phyloP scores from a whole-genome alignment of 176 grass and related monocot genomes.

The Zea luxurians region DNA sequence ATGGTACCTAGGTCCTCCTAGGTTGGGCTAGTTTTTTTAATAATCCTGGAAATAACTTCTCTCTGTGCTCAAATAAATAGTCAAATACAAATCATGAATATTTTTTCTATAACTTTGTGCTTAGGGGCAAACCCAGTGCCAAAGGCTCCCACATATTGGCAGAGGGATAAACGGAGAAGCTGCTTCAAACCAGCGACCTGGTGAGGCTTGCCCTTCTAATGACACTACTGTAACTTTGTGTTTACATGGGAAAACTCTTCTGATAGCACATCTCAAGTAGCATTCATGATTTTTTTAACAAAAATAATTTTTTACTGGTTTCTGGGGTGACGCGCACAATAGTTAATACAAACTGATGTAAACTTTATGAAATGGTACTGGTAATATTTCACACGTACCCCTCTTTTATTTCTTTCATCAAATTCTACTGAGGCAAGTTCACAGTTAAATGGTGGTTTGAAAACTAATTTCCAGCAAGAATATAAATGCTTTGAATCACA shows the following conservation, averaged over 20 bases:
- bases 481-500: not conserved
- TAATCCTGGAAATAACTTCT: not conserved
- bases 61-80: not conserved
- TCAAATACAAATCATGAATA: not conserved
- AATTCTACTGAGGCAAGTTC: not conserved
- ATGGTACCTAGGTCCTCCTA: not conserved
- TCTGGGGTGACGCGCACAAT: not conserved
- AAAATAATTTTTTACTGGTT: not conserved
- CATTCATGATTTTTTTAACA: not conserved
- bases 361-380: not conserved
- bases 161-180: too few species aligned
- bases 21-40: not conserved
- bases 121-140: not conserved
- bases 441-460: not conserved
- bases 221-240: too few species aligned
- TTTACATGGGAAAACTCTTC: not conserved
- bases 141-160: too few species aligned
- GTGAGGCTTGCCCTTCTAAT: too few species aligned
- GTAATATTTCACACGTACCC: not conserved
- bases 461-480: conserved; percentile 8
- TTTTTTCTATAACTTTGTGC: not conserved
- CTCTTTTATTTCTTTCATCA: not conserved
- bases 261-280: not conserved
- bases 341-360: not conserved
- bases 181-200: too few species aligned